Evolutionary conservation across 83 land plant species (phyloP).

Genomic region (Isoetes engelmannii): DNA sequence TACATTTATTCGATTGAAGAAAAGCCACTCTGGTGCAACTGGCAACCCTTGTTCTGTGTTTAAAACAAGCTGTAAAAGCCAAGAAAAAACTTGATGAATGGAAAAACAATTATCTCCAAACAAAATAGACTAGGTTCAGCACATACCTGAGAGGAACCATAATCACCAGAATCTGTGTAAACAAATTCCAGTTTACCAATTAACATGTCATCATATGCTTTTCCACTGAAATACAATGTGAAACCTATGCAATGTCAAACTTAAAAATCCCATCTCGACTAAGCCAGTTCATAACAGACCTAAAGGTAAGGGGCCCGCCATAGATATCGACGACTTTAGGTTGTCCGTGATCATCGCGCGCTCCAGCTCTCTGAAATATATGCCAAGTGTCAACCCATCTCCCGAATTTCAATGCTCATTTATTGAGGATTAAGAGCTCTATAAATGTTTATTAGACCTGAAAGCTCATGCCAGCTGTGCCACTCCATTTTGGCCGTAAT

Average conservation of each 20-base stretch:
- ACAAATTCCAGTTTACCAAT: conserved; percentile 79
- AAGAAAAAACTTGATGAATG: conserved; percentile 6
- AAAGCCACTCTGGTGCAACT: conserved; percentile 75
- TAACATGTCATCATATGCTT: conserved; percentile 79
- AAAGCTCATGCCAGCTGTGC: conserved; percentile 80
- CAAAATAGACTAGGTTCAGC: not conserved
- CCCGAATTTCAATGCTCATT: no score
- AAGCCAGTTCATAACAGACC: conserved; percentile 35
- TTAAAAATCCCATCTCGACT: not conserved
- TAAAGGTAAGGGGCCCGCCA: conserved; percentile 80
- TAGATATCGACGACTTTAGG: conserved; percentile 68
- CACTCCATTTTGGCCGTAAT: conserved; percentile 94
- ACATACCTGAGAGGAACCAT: conserved; percentile 86
- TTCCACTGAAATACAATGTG: conserved; percentile 57
- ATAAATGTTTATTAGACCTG: conserved; percentile 45
- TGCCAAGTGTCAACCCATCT: no score
- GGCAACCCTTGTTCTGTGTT: conserved; percentile 95
- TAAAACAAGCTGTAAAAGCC: conserved; percentile 63
- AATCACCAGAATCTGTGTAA: conserved; percentile 82
- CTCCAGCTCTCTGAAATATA: conserved; percentile 65
- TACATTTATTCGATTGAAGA: conserved; percentile 68
- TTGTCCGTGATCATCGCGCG: conserved; percentile 80
- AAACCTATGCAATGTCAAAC: not conserved
- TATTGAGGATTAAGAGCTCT: no score
- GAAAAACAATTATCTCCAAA: not conserved